Conservation (phyloP, 208 protist genomes). For the Trypanosoma grayi region DNA sequence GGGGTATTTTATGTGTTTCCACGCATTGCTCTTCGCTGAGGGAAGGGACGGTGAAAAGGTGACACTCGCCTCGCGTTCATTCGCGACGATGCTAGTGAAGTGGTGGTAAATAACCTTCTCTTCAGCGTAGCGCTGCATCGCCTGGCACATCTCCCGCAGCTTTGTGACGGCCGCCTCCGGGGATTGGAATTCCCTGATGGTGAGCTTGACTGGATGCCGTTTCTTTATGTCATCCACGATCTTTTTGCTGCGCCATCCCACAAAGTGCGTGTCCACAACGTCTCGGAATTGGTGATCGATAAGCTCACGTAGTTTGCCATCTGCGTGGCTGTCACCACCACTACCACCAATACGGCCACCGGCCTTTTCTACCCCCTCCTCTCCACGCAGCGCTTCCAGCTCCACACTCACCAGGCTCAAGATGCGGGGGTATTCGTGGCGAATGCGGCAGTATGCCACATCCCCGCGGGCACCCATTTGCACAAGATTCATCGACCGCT, state of each 20-base stretch:
- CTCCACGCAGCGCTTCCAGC: constrained; percentile 37
- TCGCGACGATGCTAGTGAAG: constrained; percentile 77
- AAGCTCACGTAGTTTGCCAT: constrained; percentile 29
- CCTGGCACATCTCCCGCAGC: constrained; percentile 78
- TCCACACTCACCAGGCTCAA: constrained; percentile 56
- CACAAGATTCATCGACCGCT: constrained; percentile 72
- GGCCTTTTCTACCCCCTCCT: constrained; percentile 26
- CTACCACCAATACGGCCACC: background rate
- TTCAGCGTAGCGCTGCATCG: constrained; percentile 69
- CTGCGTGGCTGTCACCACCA: background rate
- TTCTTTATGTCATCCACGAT: constrained; percentile 75
- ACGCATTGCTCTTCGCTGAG: constrained; percentile 33
- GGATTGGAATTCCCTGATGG: constrained; percentile 80
- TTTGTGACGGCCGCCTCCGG: constrained; percentile 66
- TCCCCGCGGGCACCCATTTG: constrained; percentile 76
- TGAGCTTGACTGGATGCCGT: constrained; percentile 75
- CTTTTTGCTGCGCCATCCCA: constrained; percentile 89
- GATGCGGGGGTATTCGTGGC: constrained; percentile 61
- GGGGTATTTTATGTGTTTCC: constrained; percentile 67
- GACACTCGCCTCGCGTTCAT: constrained; percentile 70
- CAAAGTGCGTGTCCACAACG: constrained; percentile 83
- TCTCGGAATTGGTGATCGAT: constrained; percentile 85
- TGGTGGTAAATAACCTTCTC: constrained; percentile 63
- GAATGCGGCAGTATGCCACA: constrained; percentile 79
- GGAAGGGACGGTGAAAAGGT: constrained; percentile 56